Evolutionary conservation across 371 early-diverging fungal genomes (phyloP).

Genomic region (Rhizopus arrhizus): DNA sequence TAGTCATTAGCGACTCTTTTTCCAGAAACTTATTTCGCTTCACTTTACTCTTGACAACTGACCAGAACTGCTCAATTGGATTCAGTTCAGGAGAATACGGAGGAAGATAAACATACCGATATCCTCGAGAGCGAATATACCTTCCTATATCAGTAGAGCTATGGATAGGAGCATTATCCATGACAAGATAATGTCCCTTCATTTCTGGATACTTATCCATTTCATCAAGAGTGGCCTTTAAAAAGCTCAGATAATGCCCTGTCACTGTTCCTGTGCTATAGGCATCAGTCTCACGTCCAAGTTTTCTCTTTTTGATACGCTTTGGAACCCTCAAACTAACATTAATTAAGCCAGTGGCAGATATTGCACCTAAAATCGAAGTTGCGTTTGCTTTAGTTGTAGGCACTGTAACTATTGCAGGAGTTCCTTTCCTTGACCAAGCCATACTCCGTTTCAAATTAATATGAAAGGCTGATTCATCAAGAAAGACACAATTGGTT

Average conservation of each 20-base stretch:
- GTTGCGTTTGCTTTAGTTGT: constrained; percentile 19
- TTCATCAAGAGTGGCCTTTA: constrained; percentile 11
- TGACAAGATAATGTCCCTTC: constrained; percentile 13
- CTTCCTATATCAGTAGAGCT: constrained; percentile 16
- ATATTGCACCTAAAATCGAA: constrained; percentile 24
- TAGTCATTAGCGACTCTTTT: constrained; percentile 12
- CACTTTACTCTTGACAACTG: constrained; percentile 17
- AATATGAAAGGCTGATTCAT: constrained; percentile 19
- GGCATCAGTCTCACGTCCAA: too few species aligned
- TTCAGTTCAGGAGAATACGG: constrained; percentile 18
- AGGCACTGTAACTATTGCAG: constrained; percentile 5
- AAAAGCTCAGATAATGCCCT: constrained; percentile 15
- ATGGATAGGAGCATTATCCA: constrained; percentile 29
- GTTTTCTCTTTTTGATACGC: too few species aligned
- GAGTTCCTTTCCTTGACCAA: constrained; percentile 10
- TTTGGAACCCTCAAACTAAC: too few species aligned
- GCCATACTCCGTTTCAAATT: constrained; percentile 14
- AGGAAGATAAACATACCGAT: constrained; percentile 23
- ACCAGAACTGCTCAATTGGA: constrained; percentile 30
- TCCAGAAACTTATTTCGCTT: constrained; percentile 14
- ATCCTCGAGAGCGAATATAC: background rate
- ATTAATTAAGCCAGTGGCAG: too few species aligned
- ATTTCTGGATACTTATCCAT: constrained; percentile 6
- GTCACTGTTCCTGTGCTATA: too few species aligned
- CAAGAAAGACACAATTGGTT: constrained; percentile 14